A percentile compares a stretch with the other conserved stretches of the same genome.
These are phyloP conservation scores for Pythium dissotocum DNA, from an alignment of 352 stramenopile genomes.

Conservation along the genomic window DNA sequence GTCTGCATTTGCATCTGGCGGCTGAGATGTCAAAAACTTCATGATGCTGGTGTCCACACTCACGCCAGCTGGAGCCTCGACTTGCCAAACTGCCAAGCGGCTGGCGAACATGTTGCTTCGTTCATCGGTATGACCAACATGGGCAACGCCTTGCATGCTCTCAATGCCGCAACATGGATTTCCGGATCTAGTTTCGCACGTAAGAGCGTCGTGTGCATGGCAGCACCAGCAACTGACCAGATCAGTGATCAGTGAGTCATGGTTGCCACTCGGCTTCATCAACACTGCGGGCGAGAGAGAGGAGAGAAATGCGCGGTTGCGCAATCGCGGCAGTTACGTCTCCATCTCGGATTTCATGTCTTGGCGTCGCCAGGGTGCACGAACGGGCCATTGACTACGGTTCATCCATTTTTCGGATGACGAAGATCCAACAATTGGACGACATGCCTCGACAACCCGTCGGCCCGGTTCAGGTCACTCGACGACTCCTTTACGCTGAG, in stretches of 20 bases:
- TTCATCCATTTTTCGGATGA: constrained; percentile 4
- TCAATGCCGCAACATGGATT: not conserved
- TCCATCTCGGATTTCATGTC: not conserved
- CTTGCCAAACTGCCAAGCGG: not conserved
- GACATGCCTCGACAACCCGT: not conserved
- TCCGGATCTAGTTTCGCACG: not conserved
- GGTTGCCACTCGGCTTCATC: not conserved
- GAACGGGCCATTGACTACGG: constrained; percentile 7
- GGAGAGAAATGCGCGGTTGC: constrained; percentile 4
- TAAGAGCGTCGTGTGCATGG: not conserved
- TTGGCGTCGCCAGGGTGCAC: constrained; percentile 10
- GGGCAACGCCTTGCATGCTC: not conserved
- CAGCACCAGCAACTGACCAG: not conserved
- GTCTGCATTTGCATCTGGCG: constrained; percentile 2
- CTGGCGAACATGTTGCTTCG: not conserved
- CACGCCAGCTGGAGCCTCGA: constrained; percentile 1
- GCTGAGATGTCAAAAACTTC: constrained; percentile 5
- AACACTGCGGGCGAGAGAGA: not conserved
- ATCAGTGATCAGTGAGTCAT: not conserved
- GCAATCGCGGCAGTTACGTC: constrained; percentile 9
- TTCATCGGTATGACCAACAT: not conserved
- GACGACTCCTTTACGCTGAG: not conserved
- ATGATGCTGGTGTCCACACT: constrained; percentile 1
- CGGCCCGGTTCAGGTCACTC: not conserved
- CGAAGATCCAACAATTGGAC: not conserved